Percentiles rank a stretch among this genome's conserved stretches.
phyloP scores from a whole-genome alignment of 805 yeast species.

The Grigorovia yakushimaensis region DNA sequence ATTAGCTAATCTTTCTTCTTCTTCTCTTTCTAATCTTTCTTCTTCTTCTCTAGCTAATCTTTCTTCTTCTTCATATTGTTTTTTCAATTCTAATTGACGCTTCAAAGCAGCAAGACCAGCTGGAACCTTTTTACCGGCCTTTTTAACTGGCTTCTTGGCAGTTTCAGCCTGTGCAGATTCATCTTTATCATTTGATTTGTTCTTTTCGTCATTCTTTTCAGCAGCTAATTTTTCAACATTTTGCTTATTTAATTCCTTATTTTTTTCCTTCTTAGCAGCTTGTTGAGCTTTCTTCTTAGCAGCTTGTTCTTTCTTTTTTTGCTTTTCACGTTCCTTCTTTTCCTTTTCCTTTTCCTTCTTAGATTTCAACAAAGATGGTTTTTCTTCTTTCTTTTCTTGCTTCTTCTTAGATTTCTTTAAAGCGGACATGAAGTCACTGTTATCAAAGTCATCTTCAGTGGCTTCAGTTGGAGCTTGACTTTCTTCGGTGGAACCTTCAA shows the following conservation, averaged over 20 bases:
- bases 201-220: constrained; percentile 15
- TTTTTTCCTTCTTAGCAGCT: constrained; percentile 50
- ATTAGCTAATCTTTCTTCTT: constrained; percentile 38
- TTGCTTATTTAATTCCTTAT: constrained; percentile 38
- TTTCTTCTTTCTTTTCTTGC: constrained; percentile 50
- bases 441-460: constrained; percentile 36
- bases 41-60: constrained; percentile 68
- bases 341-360: constrained; percentile 94
- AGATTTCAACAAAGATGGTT: constrained; percentile 66
- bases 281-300: constrained; percentile 71
- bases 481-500: constrained; percentile 4
- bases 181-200: constrained; percentile 26
- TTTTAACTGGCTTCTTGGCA: constrained; percentile 27
- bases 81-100: constrained; percentile 79
- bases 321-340: constrained; percentile 87
- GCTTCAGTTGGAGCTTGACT: constrained; percentile 18
- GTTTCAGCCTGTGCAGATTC: constrained; percentile 27
- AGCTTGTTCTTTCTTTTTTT: constrained; percentile 82
- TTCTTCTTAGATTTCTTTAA: constrained; percentile 71
- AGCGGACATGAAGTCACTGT: constrained; percentile 71
- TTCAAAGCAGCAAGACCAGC: constrained; percentile 88
- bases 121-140: constrained; percentile 70
- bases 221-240: constrained; percentile 28
- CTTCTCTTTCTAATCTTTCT: constrained; percentile 39
- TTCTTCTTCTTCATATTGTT: constrained; percentile 80